A percentile compares a stretch with the other conserved stretches of the same genome.
These are phyloP conservation scores for Geotrichum klebahnii DNA, from an alignment of 1,139 yeast genomes.

Conservation along the genomic window DNA sequence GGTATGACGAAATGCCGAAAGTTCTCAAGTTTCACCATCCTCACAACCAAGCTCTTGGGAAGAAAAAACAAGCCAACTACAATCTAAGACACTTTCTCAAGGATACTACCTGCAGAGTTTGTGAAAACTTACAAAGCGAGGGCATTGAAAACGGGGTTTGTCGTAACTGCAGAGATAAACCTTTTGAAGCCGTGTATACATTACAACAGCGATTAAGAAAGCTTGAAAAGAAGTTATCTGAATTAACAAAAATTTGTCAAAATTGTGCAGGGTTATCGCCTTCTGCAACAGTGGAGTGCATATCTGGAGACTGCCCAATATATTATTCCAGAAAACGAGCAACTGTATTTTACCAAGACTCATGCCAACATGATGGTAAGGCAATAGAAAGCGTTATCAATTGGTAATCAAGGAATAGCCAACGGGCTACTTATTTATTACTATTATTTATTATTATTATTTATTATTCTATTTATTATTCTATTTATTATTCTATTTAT, in stretches of 20 bases:
- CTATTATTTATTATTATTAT: too few relatives aligned
- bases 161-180: conserved; percentile 23
- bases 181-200: conserved; percentile 23
- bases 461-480: too few relatives aligned
- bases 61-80: conserved; percentile 14
- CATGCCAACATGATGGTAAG: background rate
- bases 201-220: conserved; percentile 26
- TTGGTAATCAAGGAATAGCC: too few relatives aligned
- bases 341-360: conserved; percentile 8
- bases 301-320: conserved; percentile 46
- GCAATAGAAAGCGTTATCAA: background rate
- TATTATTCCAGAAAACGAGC: conserved; percentile 41
- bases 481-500: too few relatives aligned
- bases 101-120: conserved; percentile 31
- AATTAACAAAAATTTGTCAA: conserved; percentile 35
- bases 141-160: conserved; percentile 23
- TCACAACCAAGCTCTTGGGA: conserved; percentile 6
- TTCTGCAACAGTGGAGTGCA: conserved; percentile 34
- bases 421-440: background rate
- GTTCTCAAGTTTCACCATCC: conserved; percentile 24
- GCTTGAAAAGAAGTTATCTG: conserved; percentile 29
- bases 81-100: conserved; percentile 29
- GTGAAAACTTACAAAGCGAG: conserved; percentile 23
- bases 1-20: conserved; percentile 76
- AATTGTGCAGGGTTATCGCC: conserved; percentile 35